Percentiles rank a stretch among this genome's conserved stretches.
Conservation (phyloP, 108 stramenopile species). For the Nitzschia inconspicua region DNA sequence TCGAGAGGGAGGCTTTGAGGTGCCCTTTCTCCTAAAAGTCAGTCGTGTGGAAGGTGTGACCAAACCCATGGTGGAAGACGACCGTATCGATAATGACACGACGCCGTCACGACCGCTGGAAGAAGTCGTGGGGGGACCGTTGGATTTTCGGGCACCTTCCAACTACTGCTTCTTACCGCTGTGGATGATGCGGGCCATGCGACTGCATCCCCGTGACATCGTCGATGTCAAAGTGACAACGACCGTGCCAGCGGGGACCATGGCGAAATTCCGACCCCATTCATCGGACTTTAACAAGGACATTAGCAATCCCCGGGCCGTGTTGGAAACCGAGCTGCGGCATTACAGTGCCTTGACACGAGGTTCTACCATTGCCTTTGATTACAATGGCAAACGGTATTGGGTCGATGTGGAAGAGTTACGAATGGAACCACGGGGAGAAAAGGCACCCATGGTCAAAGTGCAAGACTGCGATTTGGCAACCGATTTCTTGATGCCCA, state of each 20-base stretch:
- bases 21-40: conserved; percentile 85
- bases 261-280: conserved; percentile 78
- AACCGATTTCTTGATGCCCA: conserved; percentile 75
- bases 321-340: conserved; percentile 87
- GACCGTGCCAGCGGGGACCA: conserved; percentile 63
- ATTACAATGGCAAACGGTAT: conserved; percentile 75
- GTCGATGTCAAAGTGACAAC: conserved; percentile 66
- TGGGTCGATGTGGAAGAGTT: conserved; percentile 89
- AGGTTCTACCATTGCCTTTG: conserved; percentile 82
- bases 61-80: background rate
- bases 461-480: conserved; percentile 90
- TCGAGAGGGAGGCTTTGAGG: conserved; percentile 62
- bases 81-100: conserved; percentile 26
- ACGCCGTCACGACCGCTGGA: conserved; percentile 41
- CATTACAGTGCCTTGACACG: conserved; percentile 79
- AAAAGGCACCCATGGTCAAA: conserved; percentile 67
- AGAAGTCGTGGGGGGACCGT: conserved; percentile 72
- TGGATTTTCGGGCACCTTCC: conserved; percentile 90
- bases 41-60: conserved; percentile 69
- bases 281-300: conserved; percentile 54
- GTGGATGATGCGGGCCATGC: conserved; percentile 89
- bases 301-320: conserved; percentile 84
- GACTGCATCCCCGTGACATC: conserved; percentile 73
- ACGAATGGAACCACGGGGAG: conserved; percentile 79
- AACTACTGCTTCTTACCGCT: conserved; percentile 83